Conservation (phyloP, 129 eudicot genomes). For the Erigeron canadensis region DNA sequence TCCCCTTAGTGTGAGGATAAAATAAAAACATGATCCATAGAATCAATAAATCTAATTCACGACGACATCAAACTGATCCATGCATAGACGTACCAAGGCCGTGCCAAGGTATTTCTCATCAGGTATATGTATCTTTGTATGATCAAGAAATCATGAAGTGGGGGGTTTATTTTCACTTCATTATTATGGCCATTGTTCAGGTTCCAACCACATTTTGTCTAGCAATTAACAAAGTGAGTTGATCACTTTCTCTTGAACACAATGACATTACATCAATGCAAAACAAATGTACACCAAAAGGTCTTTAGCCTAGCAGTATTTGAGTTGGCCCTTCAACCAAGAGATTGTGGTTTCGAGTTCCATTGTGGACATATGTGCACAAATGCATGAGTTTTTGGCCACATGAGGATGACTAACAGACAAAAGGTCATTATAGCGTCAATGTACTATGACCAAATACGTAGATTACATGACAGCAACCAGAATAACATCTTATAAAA, state of each 20-base stretch:
- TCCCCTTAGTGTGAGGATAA: background rate
- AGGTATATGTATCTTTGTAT: background rate
- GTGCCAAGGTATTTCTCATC: background rate
- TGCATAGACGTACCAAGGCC: background rate
- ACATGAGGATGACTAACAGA: background rate
- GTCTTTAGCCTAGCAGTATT: too few relatives aligned
- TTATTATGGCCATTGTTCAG: background rate
- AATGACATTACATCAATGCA: background rate
- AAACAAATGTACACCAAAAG: background rate
- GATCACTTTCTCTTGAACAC: background rate
- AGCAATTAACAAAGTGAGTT: background rate
- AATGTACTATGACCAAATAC: background rate
- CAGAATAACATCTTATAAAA: background rate
- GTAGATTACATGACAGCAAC: background rate
- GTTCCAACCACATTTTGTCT: background rate
- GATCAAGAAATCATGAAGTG: background rate
- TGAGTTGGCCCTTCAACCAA: too few relatives aligned
- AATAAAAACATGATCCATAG: background rate
- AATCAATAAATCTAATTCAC: background rate
- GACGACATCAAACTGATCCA: background rate
- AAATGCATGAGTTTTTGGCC: background rate
- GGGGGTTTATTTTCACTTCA: background rate
- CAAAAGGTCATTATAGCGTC: background rate
- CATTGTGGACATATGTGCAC: background rate
- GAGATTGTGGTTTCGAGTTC: too few relatives aligned